These are phyloP conservation scores for Amoebophrya sp. DNA, from an alignment of 169 alveolate genomes.

Conservation along the genomic window DNA sequence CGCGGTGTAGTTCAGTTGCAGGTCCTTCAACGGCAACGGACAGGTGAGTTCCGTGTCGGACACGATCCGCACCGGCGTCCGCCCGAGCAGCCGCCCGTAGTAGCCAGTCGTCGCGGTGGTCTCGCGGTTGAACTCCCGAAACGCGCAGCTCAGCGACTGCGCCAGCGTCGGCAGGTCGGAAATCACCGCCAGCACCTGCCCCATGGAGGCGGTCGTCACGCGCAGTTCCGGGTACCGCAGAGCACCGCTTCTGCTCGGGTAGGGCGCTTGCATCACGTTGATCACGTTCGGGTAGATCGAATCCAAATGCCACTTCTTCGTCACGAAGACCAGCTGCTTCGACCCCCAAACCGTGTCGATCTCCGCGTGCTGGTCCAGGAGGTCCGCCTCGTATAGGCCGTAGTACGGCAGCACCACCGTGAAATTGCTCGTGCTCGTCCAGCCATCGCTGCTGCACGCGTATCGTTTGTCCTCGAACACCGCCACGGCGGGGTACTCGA, in stretches of 20 bases:
- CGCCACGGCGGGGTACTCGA: not conserved
- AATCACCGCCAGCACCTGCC: not conserved
- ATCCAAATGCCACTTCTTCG: not conserved
- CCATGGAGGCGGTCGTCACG: not conserved
- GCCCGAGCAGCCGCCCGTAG: not conserved
- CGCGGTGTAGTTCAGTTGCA: not conserved
- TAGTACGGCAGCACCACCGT: not conserved
- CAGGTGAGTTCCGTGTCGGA: not conserved
- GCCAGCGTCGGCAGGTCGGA: not conserved
- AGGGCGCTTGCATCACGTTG: not conserved
- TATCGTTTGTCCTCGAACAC: not conserved
- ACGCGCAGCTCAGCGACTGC: not conserved
- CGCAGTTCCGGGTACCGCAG: not conserved
- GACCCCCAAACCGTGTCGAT: not conserved
- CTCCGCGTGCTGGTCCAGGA: not conserved
- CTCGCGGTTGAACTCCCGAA: not conserved
- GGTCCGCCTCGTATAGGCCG: not conserved
- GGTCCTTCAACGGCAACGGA: not conserved
- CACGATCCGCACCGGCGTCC: not conserved
- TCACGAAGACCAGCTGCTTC: not conserved
- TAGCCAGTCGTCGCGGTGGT: not conserved
- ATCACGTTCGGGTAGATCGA: not conserved
- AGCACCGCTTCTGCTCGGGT: not conserved
- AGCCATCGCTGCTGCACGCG: not conserved
- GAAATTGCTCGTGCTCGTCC: not conserved